A percentile compares a stretch with the other conserved stretches of the same genome.
phyloP scores from a whole-genome alignment of 2,329 filamentous ascomycete genomes.

The Fusarium mangiferae region DNA sequence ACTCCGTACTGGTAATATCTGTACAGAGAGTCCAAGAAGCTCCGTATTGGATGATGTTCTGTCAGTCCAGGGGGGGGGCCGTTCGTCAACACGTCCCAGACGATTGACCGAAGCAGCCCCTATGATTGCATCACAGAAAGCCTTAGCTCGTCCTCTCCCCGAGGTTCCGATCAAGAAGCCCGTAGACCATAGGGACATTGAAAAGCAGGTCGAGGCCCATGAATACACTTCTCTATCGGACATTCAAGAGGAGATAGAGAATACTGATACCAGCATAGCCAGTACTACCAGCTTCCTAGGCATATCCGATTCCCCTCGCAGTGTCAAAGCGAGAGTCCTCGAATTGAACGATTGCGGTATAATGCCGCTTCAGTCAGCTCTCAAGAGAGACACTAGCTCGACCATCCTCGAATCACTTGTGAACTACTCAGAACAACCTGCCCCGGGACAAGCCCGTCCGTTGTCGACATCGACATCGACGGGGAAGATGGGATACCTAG shows the following conservation, averaged over 20 bases:
- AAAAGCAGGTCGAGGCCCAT: slow-evolving; percentile 10
- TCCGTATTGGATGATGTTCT: neutral
- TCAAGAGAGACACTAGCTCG: neutral
- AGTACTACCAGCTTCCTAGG: slow-evolving; percentile 11
- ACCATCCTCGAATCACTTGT: neutral
- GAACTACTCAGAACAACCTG: neutral
- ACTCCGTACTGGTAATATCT: neutral
- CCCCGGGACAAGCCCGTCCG: neutral
- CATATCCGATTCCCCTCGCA: slow-evolving; percentile 10
- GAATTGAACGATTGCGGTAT: neutral
- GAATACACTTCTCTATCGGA: slow-evolving; percentile 30
- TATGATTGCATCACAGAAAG: neutral
- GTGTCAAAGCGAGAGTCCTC: neutral
- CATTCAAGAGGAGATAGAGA: slow-evolving; percentile 38
- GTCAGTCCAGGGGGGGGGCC: neutral
- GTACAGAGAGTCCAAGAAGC: neutral
- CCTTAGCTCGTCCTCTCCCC: slow-evolving; percentile 32
- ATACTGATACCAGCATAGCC: slow-evolving; percentile 16
- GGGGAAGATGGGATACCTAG: neutral
- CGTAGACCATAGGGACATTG: slow-evolving; percentile 2
- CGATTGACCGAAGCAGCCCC: neutral
- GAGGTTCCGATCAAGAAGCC: slow-evolving; percentile 27
- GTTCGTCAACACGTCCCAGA: neutral
- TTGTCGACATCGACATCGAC: neutral
- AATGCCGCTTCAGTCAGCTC: neutral